These are phyloP conservation scores for Plasmodium yoelii DNA, from an alignment of 169 alveolate genomes.

Conservation along the genomic window DNA sequence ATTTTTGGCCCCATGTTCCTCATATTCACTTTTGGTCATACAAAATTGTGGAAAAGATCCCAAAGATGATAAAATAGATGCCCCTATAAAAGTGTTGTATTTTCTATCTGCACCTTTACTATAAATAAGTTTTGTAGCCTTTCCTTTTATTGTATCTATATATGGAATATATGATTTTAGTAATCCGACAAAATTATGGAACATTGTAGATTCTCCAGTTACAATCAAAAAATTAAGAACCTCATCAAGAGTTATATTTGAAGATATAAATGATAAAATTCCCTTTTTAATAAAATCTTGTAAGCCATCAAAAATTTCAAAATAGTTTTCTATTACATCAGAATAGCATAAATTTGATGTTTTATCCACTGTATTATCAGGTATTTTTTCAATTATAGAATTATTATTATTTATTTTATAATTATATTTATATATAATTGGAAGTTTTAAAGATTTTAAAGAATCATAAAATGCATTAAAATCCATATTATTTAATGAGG, in stretches of 20 bases:
- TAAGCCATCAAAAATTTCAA: conserved; percentile 70
- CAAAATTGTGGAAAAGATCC: conserved; percentile 82
- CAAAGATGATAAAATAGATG: conserved; percentile 84
- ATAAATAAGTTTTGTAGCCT: conserved; percentile 15
- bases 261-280: conserved; percentile 65
- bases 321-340: conserved; percentile 33
- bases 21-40: conserved; percentile 80
- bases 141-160: conserved; percentile 77
- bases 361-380: conserved; percentile 43
- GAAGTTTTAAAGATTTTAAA: conserved; percentile 52
- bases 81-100: conserved; percentile 85
- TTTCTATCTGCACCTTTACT: conserved; percentile 82
- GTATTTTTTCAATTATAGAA: conserved; percentile 38
- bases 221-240: conserved; percentile 76
- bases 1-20: conserved; percentile 80
- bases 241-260: conserved; percentile 58
- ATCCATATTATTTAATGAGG: conserved; percentile 41
- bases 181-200: conserved; percentile 60
- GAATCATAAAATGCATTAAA: conserved; percentile 51
- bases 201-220: conserved; percentile 85
- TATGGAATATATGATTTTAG: conserved; percentile 79
- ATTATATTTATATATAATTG: conserved; percentile 54
- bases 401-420: conserved; percentile 37
- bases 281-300: conserved; percentile 71
- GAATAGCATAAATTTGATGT: conserved; percentile 46